Evolutionary conservation across 179 eudicot genomes (phyloP).

Genomic region (Nepenthes alata): DNA sequence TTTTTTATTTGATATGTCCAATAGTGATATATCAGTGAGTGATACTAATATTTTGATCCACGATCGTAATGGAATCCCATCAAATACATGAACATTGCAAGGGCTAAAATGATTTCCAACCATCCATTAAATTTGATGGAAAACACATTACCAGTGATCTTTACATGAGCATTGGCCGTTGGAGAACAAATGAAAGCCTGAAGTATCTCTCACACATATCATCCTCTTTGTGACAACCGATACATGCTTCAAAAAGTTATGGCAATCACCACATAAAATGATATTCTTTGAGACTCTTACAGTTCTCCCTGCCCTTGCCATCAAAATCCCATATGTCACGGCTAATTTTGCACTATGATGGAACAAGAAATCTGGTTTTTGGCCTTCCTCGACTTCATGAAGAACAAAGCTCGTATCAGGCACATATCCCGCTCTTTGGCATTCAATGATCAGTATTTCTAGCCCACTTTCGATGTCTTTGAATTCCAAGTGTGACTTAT

Average conservation of each 20-base stretch:
- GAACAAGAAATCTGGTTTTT: slow-evolving; percentile 66
- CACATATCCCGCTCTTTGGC: slow-evolving; percentile 65
- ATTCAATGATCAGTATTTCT: slow-evolving; percentile 60
- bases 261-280: slow-evolving; percentile 80
- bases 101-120: background rate
- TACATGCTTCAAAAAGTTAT: slow-evolving; percentile 63
- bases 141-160: slow-evolving; percentile 27
- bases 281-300: slow-evolving; percentile 63
- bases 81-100: background rate
- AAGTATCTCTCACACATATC: slow-evolving; percentile 56
- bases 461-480: slow-evolving; percentile 60
- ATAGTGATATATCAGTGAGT: too few relatives aligned
- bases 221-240: slow-evolving; percentile 59
- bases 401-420: slow-evolving; percentile 95
- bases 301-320: slow-evolving; percentile 35
- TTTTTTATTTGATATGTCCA: too few relatives aligned
- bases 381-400: slow-evolving; percentile 88
- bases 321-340: slow-evolving; percentile 51
- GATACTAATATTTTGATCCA: too few relatives aligned
- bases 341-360: slow-evolving; percentile 89
- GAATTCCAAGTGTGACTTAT: slow-evolving; percentile 45
- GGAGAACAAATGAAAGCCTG: slow-evolving; percentile 70
- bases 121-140: background rate
- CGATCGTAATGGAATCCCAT: too few relatives aligned
- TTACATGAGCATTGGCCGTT: slow-evolving; percentile 65